These are phyloP conservation scores for Linum tenue DNA, from an alignment of 345 rosid species.

Conservation along the genomic window DNA sequence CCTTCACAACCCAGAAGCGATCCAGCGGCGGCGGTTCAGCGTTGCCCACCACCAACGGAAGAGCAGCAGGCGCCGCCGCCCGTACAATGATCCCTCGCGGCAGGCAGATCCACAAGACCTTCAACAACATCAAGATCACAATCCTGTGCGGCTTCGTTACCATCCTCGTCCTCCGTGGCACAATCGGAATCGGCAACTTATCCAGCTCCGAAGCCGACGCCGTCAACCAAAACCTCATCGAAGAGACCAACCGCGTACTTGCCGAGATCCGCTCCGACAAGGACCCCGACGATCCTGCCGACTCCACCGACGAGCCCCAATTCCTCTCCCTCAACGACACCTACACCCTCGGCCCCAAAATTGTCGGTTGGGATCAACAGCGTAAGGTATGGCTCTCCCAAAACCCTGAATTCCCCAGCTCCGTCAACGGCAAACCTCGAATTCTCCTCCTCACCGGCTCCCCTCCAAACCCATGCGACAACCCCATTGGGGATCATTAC, in stretches of 20 bases:
- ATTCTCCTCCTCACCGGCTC: conserved; percentile 16
- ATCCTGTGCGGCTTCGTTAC: conserved; percentile 90
- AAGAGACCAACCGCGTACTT: conserved; percentile 75
- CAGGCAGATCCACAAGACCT: conserved; percentile 77
- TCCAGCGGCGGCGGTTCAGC: conserved; percentile 34
- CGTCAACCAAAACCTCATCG: conserved; percentile 61
- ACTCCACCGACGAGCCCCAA: conserved; percentile 33
- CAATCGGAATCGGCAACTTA: conserved; percentile 75
- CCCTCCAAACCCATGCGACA: conserved; percentile 14
- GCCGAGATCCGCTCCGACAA: conserved; percentile 84
- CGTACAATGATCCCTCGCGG: conserved; percentile 45
- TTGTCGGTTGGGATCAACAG: conserved; percentile 12
- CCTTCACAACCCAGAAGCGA: conserved; percentile 56
- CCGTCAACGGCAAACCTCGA: background rate
- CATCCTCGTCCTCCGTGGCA: conserved; percentile 86
- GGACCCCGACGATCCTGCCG: conserved; percentile 47
- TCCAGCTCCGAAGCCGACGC: conserved; percentile 72
- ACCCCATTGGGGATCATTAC: conserved; percentile 13
- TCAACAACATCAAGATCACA: conserved; percentile 84
- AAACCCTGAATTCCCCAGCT: conserved; percentile 15
- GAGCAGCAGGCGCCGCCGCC: conserved; percentile 13
- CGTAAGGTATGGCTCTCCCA: conserved; percentile 12
- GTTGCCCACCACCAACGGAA: conserved; percentile 39
- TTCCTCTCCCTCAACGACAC: conserved; percentile 22
- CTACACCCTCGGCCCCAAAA: conserved; percentile 9